Evolutionary conservation across 2,329 filamentous ascomycete species (phyloP), one percentile per base, ranked within the genome.

Genomic region (Trichoderma guizhouense): DNA sequence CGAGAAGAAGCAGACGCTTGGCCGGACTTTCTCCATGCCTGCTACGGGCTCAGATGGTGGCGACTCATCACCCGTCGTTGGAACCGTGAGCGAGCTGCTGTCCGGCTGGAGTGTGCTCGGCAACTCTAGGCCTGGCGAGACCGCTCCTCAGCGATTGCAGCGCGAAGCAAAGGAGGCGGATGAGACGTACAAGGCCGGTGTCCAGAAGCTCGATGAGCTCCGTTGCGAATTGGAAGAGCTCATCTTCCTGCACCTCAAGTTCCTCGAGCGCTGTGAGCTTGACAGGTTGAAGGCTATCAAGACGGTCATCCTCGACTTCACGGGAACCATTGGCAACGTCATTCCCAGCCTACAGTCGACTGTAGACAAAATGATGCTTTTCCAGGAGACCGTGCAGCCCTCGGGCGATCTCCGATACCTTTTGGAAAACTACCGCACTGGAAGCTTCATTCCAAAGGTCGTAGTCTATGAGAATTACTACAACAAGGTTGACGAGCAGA

Each of bases 401-500:
- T 81, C 91, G 62, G 93, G 93, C 51, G 96, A 99, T 81, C 84
- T 99, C 76, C 89, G 96, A 74, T 99, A 98, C 81, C 88, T 99
- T 73, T 87, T 99, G 60, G 96, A 99, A 84, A 99, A 95, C 80
- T 99, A 99, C 83, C 92, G 95, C 74, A 99, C 96, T 7, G 96
- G 96, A 74, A 93, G 91, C 75, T 99, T 97, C 80, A 89, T 94
- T 66, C 96, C 96, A 9, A 95, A 90, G 78, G 95, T 98, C 32
- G 90, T 94, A 61, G 92, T 94, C 4, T 99, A 99, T 82, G 96
- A 99, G 83, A 99, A 98, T 81, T 99, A 99, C 84, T 99, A 99
- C 85, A 98, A 98, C 82, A 94, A 93, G 75, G 94, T 98, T 28
- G 96, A 98, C 80, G 95, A 98, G 79, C 95, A 98, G 86, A 97